Percentiles rank a stretch among this genome's conserved stretches.
phyloP scores from a whole-genome alignment of 2,329 filamentous ascomycete genomes.

The Aspergillus ustus region DNA sequence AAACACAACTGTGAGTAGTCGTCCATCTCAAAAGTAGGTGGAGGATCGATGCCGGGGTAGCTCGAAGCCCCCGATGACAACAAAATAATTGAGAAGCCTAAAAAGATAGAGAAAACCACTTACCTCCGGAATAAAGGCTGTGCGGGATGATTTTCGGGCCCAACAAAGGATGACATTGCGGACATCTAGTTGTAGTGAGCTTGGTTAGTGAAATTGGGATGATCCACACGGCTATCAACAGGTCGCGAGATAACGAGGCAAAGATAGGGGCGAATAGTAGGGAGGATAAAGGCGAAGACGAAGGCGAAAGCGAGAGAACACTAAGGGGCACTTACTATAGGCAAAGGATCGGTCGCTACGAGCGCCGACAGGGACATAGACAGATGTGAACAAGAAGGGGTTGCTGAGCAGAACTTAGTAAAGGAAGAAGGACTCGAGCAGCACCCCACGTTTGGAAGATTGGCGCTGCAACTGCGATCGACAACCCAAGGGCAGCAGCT shows the following conservation, averaged over 20 bases:
- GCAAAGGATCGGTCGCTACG: background rate
- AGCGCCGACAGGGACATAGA: background rate
- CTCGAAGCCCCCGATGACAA: background rate
- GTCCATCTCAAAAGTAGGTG: background rate
- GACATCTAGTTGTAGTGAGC: constrained; percentile 1
- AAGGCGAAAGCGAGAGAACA: background rate
- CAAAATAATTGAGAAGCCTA: background rate
- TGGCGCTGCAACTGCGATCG: constrained; percentile 21
- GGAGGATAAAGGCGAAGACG: background rate
- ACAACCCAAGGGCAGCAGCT: background rate
- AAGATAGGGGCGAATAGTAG: constrained; percentile 7
- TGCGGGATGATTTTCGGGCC: constrained; percentile 64
- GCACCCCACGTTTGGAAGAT: constrained; percentile 18
- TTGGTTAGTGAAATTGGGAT: constrained; percentile 11
- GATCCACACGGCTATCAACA: constrained; percentile 1
- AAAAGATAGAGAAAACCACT: constrained; percentile 31
- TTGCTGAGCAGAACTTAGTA: constrained; percentile 1
- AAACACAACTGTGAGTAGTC: background rate
- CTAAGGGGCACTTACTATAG: background rate
- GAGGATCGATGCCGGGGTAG: background rate
- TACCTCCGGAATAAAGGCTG: constrained; percentile 67
- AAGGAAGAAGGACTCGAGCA: constrained; percentile 9
- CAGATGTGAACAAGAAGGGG: background rate
- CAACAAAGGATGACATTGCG: constrained; percentile 52
- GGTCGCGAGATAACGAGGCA: background rate